Conservation (phyloP, 805 yeast genomes). For the Wickerhamiella dianesei region DNA sequence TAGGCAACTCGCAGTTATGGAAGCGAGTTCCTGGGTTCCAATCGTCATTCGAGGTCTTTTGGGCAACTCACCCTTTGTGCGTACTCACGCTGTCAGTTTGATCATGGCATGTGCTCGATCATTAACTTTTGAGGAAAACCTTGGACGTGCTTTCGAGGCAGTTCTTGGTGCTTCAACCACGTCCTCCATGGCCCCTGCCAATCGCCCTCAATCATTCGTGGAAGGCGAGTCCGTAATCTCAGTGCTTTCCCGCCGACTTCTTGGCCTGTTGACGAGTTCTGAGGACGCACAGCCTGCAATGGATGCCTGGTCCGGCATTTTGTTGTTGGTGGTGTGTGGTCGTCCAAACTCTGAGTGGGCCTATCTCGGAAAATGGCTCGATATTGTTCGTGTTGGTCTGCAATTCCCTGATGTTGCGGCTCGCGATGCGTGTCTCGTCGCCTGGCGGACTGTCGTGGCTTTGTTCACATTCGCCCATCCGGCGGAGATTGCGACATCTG, state of each 20-base stretch:
- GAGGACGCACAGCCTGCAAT: conserved; percentile 3
- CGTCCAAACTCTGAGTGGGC: conserved; percentile 4
- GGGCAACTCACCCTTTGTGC: background rate
- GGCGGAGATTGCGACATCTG: conserved; percentile 1
- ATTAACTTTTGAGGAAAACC: background rate
- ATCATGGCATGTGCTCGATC: background rate
- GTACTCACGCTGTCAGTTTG: background rate
- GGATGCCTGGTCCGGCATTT: conserved; percentile 3
- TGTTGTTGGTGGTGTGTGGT: background rate
- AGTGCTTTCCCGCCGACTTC: conserved; percentile 1
- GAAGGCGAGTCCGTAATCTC: conserved; percentile 4
- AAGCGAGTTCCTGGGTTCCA: background rate
- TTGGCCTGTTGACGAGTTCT: background rate
- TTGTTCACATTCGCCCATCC: conserved; percentile 6
- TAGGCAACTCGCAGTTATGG: conserved; percentile 2
- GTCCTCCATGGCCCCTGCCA: background rate
- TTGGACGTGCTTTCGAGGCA: conserved; percentile 2
- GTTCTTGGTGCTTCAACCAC: conserved; percentile 1
- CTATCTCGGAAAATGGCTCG: conserved; percentile 10
- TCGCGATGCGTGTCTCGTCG: conserved; percentile 5
- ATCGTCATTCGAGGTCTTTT: background rate
- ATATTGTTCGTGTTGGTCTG: conserved; percentile 8
- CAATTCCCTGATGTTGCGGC: conserved; percentile 1
- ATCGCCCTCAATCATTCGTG: background rate
- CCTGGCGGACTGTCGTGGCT: conserved; percentile 12